phyloP scores from a whole-genome alignment of 2,329 filamentous ascomycete species.

The Pezizomycotina sp. region DNA sequence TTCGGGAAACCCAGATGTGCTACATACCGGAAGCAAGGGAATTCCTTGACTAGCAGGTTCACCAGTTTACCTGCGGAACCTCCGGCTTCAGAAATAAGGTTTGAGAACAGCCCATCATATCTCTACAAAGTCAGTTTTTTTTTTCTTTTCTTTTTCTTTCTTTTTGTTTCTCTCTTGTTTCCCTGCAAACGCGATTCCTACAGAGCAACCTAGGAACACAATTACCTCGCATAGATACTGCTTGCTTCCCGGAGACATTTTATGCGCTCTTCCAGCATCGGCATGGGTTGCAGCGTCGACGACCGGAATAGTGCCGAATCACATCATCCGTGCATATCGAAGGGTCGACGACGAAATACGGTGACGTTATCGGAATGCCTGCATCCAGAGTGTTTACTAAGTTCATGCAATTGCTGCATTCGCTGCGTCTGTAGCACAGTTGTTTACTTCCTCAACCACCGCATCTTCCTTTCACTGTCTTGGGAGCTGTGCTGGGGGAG shows the following conservation, averaged over 20 bases:
- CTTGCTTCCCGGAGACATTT: constrained; percentile 70
- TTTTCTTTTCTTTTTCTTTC: too few relatives aligned
- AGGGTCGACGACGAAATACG: constrained; percentile 69
- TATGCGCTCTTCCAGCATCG: constrained; percentile 62
- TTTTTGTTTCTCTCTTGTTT: too few relatives aligned
- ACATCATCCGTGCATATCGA: constrained; percentile 58
- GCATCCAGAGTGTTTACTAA: constrained; percentile 6
- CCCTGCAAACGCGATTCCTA: too few relatives aligned
- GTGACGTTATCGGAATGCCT: constrained; percentile 78
- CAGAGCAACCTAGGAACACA: constrained; percentile 9
- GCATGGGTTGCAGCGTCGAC: constrained; percentile 70
- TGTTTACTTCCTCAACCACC: too few relatives aligned
- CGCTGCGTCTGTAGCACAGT: too few relatives aligned
- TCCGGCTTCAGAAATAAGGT: constrained; percentile 56
- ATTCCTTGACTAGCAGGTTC: constrained; percentile 67
- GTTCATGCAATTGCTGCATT: too few relatives aligned
- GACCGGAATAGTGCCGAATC: constrained; percentile 68
- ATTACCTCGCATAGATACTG: constrained; percentile 58
- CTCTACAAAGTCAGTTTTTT: too few relatives aligned
- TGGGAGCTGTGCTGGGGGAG: constrained; percentile 5
- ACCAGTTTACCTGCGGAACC: constrained; percentile 71
- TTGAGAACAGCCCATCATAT: constrained; percentile 57
- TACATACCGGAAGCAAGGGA: constrained; percentile 53
- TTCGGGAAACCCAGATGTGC: neutral
- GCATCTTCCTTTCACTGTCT: neutral